Evolutionary conservation across 257 asterid species (phyloP), one percentile per base, ranked within the genome.

Genomic region (Nyctanthes arbortristis): DNA sequence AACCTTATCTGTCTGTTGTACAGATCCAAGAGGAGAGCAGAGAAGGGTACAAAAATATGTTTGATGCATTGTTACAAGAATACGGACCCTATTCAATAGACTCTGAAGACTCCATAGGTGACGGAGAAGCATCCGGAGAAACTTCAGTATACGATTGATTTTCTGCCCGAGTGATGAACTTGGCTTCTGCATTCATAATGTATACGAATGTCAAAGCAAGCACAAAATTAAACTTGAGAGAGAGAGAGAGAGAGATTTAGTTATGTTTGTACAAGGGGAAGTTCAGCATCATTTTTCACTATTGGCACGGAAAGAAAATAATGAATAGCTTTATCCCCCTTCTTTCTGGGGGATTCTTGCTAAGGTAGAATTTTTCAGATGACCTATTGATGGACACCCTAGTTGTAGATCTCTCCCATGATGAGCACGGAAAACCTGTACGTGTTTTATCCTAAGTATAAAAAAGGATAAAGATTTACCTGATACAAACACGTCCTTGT

Each of bases 401-500:
- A 52, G 2, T 31, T 12, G 29, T 25, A 4, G 16, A 14, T 43
- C 22, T 43, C 20, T 14, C 22, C 7, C 52, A 4, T 43, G 16
- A 7, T 2, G 24, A 43, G n/a, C 24, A 16, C 1, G 24, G 24
- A 43, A 1, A 43, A 43, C n/a, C n/a, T n/a, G n/a, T n/a, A n/a
- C n/a, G n/a, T n/a, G 24, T 43, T 43, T 16, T 22, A 43, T 22
- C 9, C 8, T n/a, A n/a, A n/a, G n/a, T n/a, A n/a, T 36, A 39
- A 52, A 36, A 71, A 22, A 6, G 2, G 22, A 43, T 22, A 43
- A 7, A 54, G 33, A 49, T 59, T 79, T 76, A 93, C 98, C 97
- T 63, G 96, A 93, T 81, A 93, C 49, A 81, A 88, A 90, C 69
- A 90, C 91, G 73, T 90, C 81, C 76, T 82, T 81, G 85, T 93